Percentiles rank a stretch among this genome's conserved stretches.
phyloP scores from a whole-genome alignment of 75 land plant species.

The Cupressus sempervirens region DNA sequence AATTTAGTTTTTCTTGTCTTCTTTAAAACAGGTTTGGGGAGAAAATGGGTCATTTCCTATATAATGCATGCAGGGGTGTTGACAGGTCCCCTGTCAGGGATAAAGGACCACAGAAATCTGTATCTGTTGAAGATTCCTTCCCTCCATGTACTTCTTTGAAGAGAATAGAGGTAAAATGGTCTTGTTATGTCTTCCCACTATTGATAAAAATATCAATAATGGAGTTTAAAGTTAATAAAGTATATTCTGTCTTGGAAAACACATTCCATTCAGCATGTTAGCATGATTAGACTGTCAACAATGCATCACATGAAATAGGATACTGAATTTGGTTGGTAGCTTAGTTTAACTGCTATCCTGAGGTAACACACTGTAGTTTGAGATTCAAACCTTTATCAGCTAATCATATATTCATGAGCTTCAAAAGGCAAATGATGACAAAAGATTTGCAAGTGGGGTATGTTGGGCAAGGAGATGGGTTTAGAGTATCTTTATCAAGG shows the following conservation, averaged over 20 bases:
- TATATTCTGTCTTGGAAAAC: too few relatives aligned
- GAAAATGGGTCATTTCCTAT: slow-evolving; percentile 21
- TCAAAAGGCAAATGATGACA: neutral
- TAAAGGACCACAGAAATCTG: slow-evolving; percentile 36
- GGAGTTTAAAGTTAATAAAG: neutral
- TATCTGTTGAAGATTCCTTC: slow-evolving; percentile 48
- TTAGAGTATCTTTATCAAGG: neutral
- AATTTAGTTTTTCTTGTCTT: slow-evolving; percentile 5
- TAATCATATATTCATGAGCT: neutral
- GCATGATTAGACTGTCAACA: neutral
- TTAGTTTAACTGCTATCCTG: neutral
- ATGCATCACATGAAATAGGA: neutral
- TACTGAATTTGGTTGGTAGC: neutral
- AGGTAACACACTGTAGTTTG: neutral
- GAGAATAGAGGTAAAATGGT: slow-evolving; percentile 27
- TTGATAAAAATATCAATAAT: neutral
- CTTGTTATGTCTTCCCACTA: neutral
- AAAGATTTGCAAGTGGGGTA: neutral
- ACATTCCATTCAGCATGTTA: neutral
- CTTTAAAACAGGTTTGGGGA: slow-evolving; percentile 30
- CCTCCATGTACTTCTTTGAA: slow-evolving; percentile 31
- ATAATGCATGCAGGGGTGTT: slow-evolving; percentile 30
- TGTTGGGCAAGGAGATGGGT: neutral
- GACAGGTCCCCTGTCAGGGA: slow-evolving; percentile 30
- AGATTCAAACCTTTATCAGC: neutral